phyloP scores from a whole-genome alignment of 345 rosid genomes.

The Lepidium sativum region DNA sequence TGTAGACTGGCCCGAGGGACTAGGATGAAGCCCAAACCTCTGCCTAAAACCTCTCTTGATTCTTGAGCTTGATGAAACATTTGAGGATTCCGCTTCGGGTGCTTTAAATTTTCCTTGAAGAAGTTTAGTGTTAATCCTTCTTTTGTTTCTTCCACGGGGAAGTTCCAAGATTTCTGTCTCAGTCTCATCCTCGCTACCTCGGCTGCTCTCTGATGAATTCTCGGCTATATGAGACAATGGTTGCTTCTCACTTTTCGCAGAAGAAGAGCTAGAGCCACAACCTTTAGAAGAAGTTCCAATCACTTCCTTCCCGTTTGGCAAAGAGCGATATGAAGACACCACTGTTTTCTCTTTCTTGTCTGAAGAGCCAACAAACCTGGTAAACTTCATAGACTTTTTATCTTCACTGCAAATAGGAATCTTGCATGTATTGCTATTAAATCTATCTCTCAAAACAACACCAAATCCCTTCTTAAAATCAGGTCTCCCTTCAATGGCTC shows the following conservation, averaged over 20 bases:
- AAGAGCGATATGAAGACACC: conserved; percentile 38
- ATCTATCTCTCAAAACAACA: conserved; percentile 51
- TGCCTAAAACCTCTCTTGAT: conserved; percentile 37
- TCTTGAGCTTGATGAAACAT: conserved; percentile 38
- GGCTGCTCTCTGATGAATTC: conserved; percentile 70
- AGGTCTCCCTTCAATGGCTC: conserved; percentile 37
- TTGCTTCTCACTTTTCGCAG: conserved; percentile 30
- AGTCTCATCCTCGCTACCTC: conserved; percentile 41
- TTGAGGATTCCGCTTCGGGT: conserved; percentile 43
- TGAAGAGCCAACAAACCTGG: conserved; percentile 35
- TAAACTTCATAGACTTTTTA: conserved; percentile 41
- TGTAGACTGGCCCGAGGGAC: conserved; percentile 34
- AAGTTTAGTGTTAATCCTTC: conserved; percentile 29
- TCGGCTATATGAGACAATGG: conserved; percentile 32
- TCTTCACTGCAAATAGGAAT: conserved; percentile 51
- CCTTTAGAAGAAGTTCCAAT: conserved; percentile 62
- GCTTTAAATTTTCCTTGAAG: conserved; percentile 20
- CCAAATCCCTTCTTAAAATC: conserved; percentile 45
- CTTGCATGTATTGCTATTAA: conserved; percentile 37
- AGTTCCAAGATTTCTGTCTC: conserved; percentile 33
- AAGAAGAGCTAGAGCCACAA: conserved; percentile 30
- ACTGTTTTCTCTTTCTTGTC: conserved; percentile 49
- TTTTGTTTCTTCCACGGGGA: conserved; percentile 37
- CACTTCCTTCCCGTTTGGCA: conserved; percentile 55
- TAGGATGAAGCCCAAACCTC: conserved; percentile 39